Percentiles rank a stretch among this genome's conserved stretches.
Conservation (phyloP, 2,329 filamentous ascomycete species). For the Xenosphaeropsis pyriputrescens region DNA sequence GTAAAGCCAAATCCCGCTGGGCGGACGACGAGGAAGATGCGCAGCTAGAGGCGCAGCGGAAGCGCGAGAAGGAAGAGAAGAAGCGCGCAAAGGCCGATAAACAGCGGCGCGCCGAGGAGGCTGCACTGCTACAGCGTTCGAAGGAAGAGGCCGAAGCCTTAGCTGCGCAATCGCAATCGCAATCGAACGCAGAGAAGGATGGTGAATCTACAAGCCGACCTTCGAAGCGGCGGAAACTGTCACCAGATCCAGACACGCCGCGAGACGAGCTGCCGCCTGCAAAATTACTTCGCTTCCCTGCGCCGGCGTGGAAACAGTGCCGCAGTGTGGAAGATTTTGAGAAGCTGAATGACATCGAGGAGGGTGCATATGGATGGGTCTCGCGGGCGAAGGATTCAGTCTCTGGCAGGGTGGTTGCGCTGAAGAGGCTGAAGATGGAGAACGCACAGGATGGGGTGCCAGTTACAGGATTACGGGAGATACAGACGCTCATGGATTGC, state of each 20-base stretch:
- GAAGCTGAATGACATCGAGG: conserved; percentile 90
- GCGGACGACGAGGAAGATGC: conserved; percentile 72
- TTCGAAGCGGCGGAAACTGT: conserved; percentile 45
- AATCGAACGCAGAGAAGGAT: conserved; percentile 12
- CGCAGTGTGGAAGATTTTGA: conserved; percentile 80
- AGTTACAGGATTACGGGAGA: conserved; percentile 85
- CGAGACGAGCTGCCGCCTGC: conserved; percentile 23
- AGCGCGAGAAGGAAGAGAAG: conserved; percentile 79
- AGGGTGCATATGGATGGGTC: conserved; percentile 92
- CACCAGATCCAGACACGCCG: conserved; percentile 13
- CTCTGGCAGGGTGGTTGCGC: conserved; percentile 70
- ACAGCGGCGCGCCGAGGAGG: conserved; percentile 49
- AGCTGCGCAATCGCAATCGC: conserved; percentile 16
- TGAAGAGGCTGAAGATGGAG: conserved; percentile 91
- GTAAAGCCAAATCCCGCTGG: conserved; percentile 55
- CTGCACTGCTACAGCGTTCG: conserved; percentile 15
- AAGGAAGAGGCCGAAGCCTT: conserved; percentile 21
- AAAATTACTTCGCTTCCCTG: conserved; percentile 58
- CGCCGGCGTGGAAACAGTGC: conserved; percentile 51
- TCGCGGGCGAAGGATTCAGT: conserved; percentile 63
- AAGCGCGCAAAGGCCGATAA: conserved; percentile 73
- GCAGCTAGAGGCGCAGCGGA: conserved; percentile 55
- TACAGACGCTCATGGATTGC: conserved; percentile 75
- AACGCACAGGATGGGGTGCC: conserved; percentile 60
- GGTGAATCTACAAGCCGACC: conserved; percentile 31